Base-by-base conservation (phyloP, 1,284 basidiomycete genomes). In the Pseudozyma sp. region DNA sequence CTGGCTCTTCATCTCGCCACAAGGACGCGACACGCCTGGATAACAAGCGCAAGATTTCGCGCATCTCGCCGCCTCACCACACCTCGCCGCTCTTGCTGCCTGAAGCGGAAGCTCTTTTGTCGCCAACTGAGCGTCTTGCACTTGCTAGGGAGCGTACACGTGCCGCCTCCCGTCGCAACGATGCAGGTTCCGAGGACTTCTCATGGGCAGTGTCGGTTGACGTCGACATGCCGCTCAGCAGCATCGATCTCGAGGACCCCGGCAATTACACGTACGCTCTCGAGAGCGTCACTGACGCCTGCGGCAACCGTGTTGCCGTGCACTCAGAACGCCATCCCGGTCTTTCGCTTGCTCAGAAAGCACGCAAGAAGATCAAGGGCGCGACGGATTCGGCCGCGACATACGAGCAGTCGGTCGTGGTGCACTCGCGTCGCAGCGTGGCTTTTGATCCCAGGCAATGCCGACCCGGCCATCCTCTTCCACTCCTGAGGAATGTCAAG, bases 371-470 rank as follows among this genome's bases (percentile, higher is more conserved):
- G 55, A 59, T 70, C 53, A 74, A 68, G 36, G 66, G 62, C 54
- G 53, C 45, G 9, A 35, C 18, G 34, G 47, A 58, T 5, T 38
- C 53, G 3, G 9, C 55, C 5, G 19, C 58, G 25, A 52, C 52
- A 6, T 54, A 61, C 45, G 59, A 59, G 21, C 75, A 91, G 25
- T 89, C 90, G 0, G 89, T 94, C 59, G 87, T 89, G 9, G 91
- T 97, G 38, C 88, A 97, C 52, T 88, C 90, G n/a, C 90, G 91
- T 21, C 92, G 94, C 0, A 87, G 88, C 0, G 88, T 92, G 43
- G 89, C 90, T 0, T 95, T 97, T 87, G 88, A 88, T 48, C 86
- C 89, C 6, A 18, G 19, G n/a, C 66, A 62, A 39, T 95, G 94
- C 83, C 89, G 89, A 36, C 90, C 90, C 35, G 91, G 91, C 31